Evolutionary conservation across 768 basidiomycete species (phyloP).

Genomic region (Tricholoma matsutake): DNA sequence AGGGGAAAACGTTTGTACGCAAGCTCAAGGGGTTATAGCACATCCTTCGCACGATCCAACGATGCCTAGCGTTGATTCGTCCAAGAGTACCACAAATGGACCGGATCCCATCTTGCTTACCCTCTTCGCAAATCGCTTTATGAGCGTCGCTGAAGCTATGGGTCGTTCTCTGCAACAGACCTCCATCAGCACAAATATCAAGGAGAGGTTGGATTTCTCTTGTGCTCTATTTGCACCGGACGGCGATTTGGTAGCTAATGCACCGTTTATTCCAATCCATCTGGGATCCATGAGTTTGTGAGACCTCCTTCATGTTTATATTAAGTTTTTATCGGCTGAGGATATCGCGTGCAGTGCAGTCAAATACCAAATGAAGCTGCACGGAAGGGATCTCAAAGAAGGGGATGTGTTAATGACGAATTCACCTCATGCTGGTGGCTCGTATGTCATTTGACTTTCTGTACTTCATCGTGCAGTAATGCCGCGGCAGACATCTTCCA

Average conservation of each 20-base stretch:
- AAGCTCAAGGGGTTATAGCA: neutral
- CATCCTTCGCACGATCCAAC: neutral
- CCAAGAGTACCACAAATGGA: constrained; percentile 31
- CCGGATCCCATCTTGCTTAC: constrained; percentile 88
- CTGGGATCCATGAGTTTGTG: constrained; percentile 90
- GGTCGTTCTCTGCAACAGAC: constrained; percentile 88
- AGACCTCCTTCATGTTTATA: constrained; percentile 25
- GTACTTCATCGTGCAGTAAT: constrained; percentile 1
- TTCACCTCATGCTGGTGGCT: constrained; percentile 84
- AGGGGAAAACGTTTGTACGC: neutral
- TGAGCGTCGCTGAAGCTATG: constrained; percentile 98
- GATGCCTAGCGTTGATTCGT: constrained; percentile 7
- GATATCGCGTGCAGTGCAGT: constrained; percentile 56
- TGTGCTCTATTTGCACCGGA: constrained; percentile 96
- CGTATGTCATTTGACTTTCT: constrained; percentile 46
- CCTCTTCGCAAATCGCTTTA: constrained; percentile 94
- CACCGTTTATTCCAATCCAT: constrained; percentile 87
- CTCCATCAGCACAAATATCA: constrained; percentile 92
- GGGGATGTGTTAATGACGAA: constrained; percentile 96
- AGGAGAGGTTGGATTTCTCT: constrained; percentile 92
- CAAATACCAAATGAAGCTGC: constrained; percentile 82
- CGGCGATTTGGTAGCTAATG: constrained; percentile 92
- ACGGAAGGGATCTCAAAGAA: constrained; percentile 69
- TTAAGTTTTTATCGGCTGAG: neutral
- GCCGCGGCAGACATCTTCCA: constrained; percentile 37